Conservation (phyloP, 2,329 filamentous ascomycete genomes). For the Fusarium phyllophilum region DNA sequence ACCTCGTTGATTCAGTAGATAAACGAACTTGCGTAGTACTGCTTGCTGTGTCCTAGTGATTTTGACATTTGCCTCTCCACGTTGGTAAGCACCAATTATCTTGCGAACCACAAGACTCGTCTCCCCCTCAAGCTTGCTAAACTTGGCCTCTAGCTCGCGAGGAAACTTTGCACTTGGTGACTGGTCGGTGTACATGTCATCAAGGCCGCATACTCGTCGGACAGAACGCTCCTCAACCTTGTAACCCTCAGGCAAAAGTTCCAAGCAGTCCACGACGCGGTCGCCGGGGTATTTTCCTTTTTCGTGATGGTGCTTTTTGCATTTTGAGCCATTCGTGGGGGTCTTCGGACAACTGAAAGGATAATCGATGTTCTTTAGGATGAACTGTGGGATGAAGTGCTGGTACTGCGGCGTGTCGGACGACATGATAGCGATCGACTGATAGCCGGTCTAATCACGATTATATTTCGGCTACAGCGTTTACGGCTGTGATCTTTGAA, state of each 20-base stretch:
- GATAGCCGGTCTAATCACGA: not conserved
- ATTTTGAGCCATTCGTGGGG: not conserved
- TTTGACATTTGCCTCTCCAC: not conserved
- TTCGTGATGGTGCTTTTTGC: not conserved
- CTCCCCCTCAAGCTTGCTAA: not conserved
- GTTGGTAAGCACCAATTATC: not conserved
- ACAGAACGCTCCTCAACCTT: not conserved
- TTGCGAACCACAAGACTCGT: not conserved
- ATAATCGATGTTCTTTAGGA: not conserved
- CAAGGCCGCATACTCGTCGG: not conserved
- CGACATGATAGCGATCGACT: not conserved
- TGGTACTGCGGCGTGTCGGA: not conserved
- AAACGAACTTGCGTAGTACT: not conserved
- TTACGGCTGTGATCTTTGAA: rapidly evolving
- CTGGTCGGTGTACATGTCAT: not conserved
- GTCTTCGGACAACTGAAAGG: not conserved
- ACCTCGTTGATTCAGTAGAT: not conserved
- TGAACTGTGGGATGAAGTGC: not conserved
- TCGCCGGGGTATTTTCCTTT: not conserved
- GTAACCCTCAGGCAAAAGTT: not conserved
- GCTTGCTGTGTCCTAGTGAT: not conserved
- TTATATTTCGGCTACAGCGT: rapidly evolving
- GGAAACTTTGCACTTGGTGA: rapidly evolving
- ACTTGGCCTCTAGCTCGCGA: rapidly evolving
- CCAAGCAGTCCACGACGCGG: not conserved